Evolutionary conservation across 169 alveolate genomes (phyloP).

Genomic region (Plasmodium ovale): DNA sequence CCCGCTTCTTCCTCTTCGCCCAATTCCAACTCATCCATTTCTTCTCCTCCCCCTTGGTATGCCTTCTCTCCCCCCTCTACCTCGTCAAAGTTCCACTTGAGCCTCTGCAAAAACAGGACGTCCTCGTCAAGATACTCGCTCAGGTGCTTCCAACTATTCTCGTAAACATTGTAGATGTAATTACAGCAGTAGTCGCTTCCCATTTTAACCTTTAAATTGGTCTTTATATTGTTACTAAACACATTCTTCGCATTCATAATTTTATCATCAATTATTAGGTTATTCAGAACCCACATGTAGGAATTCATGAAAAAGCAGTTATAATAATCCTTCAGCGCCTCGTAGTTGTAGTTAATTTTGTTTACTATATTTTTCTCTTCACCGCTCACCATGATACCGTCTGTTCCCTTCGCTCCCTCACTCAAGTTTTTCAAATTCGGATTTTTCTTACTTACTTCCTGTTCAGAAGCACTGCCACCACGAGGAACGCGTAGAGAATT

Average conservation of each 20-base stretch:
- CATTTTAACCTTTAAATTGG: conserved; percentile 67
- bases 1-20: background rate
- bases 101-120: conserved; percentile 39
- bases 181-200: conserved; percentile 72
- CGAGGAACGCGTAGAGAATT: no score
- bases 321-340: conserved; percentile 92
- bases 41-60: background rate
- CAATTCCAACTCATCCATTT: background rate
- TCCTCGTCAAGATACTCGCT: conserved; percentile 63
- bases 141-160: conserved; percentile 70
- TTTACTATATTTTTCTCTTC: conserved; percentile 59
- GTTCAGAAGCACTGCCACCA: background rate
- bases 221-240: conserved; percentile 82
- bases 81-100: conserved; percentile 37
- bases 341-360: conserved; percentile 82
- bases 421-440: background rate
- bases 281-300: conserved; percentile 96
- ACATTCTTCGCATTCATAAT: conserved; percentile 84
- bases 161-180: conserved; percentile 50
- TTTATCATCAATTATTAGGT: conserved; percentile 93
- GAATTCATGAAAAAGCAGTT: conserved; percentile 95
- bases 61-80: background rate
- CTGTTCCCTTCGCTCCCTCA: background rate
- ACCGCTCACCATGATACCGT: background rate
- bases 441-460: background rate